Base-by-base conservation (phyloP, 441 rosid species). In the Populus hybrid region DNA sequence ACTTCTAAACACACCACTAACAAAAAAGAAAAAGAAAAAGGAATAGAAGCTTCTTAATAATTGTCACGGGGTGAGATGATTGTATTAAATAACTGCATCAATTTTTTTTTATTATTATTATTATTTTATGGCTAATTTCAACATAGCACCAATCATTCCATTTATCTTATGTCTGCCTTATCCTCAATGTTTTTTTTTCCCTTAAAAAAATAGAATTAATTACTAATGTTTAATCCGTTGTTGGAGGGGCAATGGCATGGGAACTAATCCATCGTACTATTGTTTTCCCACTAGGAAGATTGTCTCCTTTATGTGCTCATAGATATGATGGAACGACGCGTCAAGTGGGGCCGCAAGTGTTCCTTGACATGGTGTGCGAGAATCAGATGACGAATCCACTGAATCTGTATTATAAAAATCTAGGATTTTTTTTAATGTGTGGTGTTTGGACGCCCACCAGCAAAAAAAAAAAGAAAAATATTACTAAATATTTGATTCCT, bases 301-400 rank as follows among this genome's bases (percentile, higher is more conserved):
- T 53, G 61, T 53, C 61, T 18, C 61, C 61, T 53, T 53, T 53
- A 11, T 35, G 8, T 35, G 38, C 38, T 35, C 38, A 35, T 35
- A 7, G 6, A 35, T 35, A 35, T 7, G 38, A 35, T 35, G 38
- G 38, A 35, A 6, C 7, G 38, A 7, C 46, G 9, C 46, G 46
- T 38, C 46, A 38, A 9, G 46, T 38, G 46, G 46, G 46, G 46
- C 46, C 46, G 46, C 46, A 9, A 38, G 12, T 38, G 46, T 42
- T 11, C 50, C 50, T 42, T 2, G 50, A 42, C 50, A 42, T 42
- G 50, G 50, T 3, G 50, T 0, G 50, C 50, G 32, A 30, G 65
- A 74, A 53, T 75, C 71, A 38, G 79, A 79, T 46, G 64, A 73
- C 57, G 75, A 81, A 68, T 76, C 74, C 76, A 26, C 7, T 26